Conservation (phyloP, 805 yeast genomes). For the Lachancea sp. region DNA sequence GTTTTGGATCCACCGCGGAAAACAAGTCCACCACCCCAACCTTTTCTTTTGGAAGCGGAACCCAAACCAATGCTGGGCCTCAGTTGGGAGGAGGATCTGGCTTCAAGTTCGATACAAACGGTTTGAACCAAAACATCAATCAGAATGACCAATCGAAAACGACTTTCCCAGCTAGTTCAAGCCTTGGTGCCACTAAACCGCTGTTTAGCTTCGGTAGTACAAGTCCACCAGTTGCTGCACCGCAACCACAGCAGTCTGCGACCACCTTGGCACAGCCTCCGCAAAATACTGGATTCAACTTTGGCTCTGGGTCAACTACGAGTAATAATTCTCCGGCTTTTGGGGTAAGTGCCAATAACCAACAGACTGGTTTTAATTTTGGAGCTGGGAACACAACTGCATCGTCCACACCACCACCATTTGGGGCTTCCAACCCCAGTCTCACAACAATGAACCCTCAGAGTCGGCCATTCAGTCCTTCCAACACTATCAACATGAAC, state of each 20-base stretch:
- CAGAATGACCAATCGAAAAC: slow-evolving; percentile 5
- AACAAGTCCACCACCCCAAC: slow-evolving; percentile 1
- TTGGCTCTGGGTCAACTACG: slow-evolving; percentile 8
- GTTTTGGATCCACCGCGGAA: slow-evolving; percentile 2
- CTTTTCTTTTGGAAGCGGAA: not conserved
- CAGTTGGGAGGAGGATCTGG: not conserved
- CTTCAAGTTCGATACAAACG: slow-evolving; percentile 9
- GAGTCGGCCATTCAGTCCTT: slow-evolving; percentile 22
- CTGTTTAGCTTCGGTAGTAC: slow-evolving; percentile 3
- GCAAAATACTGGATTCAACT: slow-evolving; percentile 1
- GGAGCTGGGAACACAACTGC: slow-evolving; percentile 7
- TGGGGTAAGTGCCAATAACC: slow-evolving; percentile 16
- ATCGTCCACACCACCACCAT: slow-evolving; percentile 10
- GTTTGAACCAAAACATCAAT: slow-evolving; percentile 1
- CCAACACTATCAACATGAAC: slow-evolving; percentile 23
- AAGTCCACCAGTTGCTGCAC: slow-evolving; percentile 7
- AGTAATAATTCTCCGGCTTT: slow-evolving; percentile 18
- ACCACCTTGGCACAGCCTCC: slow-evolving; percentile 2
- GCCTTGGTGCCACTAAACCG: slow-evolving; percentile 2
- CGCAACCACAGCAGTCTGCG: slow-evolving; percentile 10
- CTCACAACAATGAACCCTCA: slow-evolving; percentile 2
- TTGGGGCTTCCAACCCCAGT: slow-evolving; percentile 8
- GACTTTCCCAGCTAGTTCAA: slow-evolving; percentile 5
- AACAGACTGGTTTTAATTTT: slow-evolving; percentile 7
- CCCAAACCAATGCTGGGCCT: not conserved